These are phyloP conservation scores for Paramecium bursaria DNA, from an alignment of 73 alveolate genomes.

Conservation along the genomic window DNA sequence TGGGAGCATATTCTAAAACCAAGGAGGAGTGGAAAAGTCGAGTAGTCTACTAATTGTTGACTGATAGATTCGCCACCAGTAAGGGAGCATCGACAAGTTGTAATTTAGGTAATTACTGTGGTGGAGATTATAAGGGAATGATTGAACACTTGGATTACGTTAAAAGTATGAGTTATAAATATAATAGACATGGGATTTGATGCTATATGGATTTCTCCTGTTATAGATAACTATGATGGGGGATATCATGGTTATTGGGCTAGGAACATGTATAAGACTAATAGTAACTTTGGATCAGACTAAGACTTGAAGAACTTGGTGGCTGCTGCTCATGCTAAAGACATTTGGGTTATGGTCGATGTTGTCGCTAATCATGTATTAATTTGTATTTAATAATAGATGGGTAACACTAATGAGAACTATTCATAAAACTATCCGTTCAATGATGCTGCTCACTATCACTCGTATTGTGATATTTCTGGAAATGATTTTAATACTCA, in stretches of 20 bases:
- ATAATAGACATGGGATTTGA: constrained; percentile 85
- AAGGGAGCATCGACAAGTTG: constrained; percentile 68
- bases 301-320: constrained; percentile 84
- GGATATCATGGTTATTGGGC: constrained; percentile 97
- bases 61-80: constrained; percentile 80
- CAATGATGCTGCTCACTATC: constrained; percentile 88
- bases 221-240: constrained; percentile 82
- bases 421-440: constrained; percentile 86
- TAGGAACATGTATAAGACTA: constrained; percentile 80
- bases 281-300: constrained; percentile 93
- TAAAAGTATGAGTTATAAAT: constrained; percentile 70
- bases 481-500: constrained; percentile 65
- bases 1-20: constrained; percentile 44
- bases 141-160: constrained; percentile 89
- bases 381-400: constrained; percentile 58
- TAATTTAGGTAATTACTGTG: constrained; percentile 89
- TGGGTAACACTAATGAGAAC: constrained; percentile 76
- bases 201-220: constrained; percentile 99
- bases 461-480: constrained; percentile 80
- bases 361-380: constrained; percentile 98
- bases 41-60: constrained; percentile 90
- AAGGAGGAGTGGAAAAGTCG: constrained; percentile 91
- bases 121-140: constrained; percentile 96
- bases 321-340: constrained; percentile 86
- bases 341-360: constrained; percentile 97